phyloP scores from a whole-genome alignment of 306 rosid species.

The Lathyrus tuberosus region DNA sequence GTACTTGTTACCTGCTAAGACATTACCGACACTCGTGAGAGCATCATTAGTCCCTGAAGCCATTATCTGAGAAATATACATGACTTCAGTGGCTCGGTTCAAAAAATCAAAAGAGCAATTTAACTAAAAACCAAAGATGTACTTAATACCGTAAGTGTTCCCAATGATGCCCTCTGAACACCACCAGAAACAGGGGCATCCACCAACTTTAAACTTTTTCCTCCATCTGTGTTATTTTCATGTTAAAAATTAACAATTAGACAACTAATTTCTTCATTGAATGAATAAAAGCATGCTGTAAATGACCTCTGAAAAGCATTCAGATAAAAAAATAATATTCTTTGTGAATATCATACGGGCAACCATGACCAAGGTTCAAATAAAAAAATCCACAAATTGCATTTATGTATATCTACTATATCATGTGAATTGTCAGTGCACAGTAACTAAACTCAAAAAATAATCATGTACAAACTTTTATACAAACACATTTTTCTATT shows the following conservation, averaged over 20 bases:
- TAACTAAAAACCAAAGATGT: conserved; percentile 33
- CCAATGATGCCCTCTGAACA: too few relatives aligned
- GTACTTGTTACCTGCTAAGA: conserved; percentile 70
- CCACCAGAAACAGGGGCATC: too few relatives aligned
- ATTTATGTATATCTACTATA: neutral
- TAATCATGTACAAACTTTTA: neutral
- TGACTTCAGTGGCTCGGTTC: conserved; percentile 37
- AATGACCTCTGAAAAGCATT: conserved; percentile 26
- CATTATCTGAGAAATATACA: conserved; percentile 67
- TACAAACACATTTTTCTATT: neutral
- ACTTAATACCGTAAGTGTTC: conserved; percentile 67
- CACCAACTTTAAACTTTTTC: conserved; percentile 64
- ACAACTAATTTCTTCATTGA: conserved; percentile 39
- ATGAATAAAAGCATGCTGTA: conserved; percentile 12
- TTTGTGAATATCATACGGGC: conserved; percentile 7
- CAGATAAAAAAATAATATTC: conserved; percentile 24
- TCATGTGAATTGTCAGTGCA: neutral
- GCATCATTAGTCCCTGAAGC: conserved; percentile 88
- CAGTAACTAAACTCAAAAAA: neutral
- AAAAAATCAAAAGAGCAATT: conserved; percentile 37
- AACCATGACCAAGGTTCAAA: conserved; percentile 20
- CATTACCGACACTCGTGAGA: conserved; percentile 75
- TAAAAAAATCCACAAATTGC: conserved; percentile 28
- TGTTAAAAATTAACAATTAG: conserved; percentile 37
- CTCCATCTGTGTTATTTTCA: conserved; percentile 65